phyloP scores from a whole-genome alignment of 2,329 filamentous ascomycete genomes.

The Botrytis porri region DNA sequence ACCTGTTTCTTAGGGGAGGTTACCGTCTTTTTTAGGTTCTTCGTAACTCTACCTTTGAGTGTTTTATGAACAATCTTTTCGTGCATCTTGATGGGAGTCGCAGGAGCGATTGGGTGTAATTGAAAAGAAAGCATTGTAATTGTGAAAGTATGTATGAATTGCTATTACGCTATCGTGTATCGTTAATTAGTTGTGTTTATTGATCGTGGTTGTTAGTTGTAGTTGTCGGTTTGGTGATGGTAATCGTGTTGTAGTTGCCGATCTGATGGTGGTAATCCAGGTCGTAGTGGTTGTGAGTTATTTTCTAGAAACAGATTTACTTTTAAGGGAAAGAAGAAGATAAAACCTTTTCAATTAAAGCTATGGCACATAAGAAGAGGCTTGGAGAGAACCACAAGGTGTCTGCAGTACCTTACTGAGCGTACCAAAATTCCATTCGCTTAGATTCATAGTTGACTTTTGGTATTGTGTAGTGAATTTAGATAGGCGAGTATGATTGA shows the following conservation, averaged over 20 bases:
- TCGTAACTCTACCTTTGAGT: background rate
- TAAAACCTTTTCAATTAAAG: background rate
- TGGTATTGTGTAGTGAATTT: background rate
- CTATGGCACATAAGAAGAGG: background rate
- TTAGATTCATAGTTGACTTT: background rate
- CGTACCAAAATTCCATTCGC: background rate
- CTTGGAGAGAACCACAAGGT: background rate
- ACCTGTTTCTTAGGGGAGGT: background rate
- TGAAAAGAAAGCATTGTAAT: background rate
- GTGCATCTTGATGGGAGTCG: background rate
- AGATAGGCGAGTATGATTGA: background rate
- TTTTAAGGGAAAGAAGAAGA: background rate
- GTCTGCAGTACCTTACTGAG: background rate
- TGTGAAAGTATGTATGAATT: background rate
- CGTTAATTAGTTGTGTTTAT: background rate
- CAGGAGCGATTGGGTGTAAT: background rate
- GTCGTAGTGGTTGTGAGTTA: background rate
- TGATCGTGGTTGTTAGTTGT: background rate
- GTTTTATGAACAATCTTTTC: background rate
- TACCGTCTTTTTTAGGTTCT: background rate
- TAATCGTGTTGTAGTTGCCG: background rate
- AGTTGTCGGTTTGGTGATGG: background rate
- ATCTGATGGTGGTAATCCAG: background rate
- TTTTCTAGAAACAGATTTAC: background rate
- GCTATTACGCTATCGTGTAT: background rate